Evolutionary conservation across 176 grass and related monocot species (phyloP).

Genomic region (Chloris gayana): DNA sequence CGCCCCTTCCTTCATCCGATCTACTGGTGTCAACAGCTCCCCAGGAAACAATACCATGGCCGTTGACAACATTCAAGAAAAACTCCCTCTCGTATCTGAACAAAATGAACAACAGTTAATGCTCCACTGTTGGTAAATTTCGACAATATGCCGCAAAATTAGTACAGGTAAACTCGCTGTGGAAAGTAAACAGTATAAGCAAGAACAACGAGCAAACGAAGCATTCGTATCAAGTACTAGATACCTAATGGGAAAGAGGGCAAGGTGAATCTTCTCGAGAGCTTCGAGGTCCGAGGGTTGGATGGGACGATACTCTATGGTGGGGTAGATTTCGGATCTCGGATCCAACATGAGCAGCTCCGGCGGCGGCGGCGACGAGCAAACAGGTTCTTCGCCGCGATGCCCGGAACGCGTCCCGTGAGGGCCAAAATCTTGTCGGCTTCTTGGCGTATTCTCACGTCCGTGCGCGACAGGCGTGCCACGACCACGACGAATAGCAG

Average conservation of each 20-base stretch:
- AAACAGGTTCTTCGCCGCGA: slow-evolving; percentile 28
- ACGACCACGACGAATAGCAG: slow-evolving; percentile 39
- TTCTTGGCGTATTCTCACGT: slow-evolving; percentile 10
- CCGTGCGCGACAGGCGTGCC: slow-evolving; percentile 2
- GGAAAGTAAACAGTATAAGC: slow-evolving; percentile 1
- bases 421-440: background rate
- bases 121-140: background rate
- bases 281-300: slow-evolving; percentile 84
- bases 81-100: slow-evolving; percentile 96
- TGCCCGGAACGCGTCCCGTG: background rate
- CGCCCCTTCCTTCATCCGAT: slow-evolving; percentile 65
- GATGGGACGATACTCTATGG: slow-evolving; percentile 89
- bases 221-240: background rate
- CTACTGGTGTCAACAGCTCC: slow-evolving; percentile 81
- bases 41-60: slow-evolving; percentile 89
- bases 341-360: slow-evolving; percentile 95
- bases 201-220: slow-evolving; percentile 21
- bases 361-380: slow-evolving; percentile 21
- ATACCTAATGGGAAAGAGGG: slow-evolving; percentile 92
- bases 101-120: slow-evolving; percentile 2
- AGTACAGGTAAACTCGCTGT: background rate
- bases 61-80: slow-evolving; percentile 90
- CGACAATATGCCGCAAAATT: background rate
- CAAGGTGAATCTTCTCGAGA: slow-evolving; percentile 87
- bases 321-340: slow-evolving; percentile 63